Evolutionary conservation across 2,329 filamentous ascomycete species (phyloP).

Genomic region (Sporothrix inflata): DNA sequence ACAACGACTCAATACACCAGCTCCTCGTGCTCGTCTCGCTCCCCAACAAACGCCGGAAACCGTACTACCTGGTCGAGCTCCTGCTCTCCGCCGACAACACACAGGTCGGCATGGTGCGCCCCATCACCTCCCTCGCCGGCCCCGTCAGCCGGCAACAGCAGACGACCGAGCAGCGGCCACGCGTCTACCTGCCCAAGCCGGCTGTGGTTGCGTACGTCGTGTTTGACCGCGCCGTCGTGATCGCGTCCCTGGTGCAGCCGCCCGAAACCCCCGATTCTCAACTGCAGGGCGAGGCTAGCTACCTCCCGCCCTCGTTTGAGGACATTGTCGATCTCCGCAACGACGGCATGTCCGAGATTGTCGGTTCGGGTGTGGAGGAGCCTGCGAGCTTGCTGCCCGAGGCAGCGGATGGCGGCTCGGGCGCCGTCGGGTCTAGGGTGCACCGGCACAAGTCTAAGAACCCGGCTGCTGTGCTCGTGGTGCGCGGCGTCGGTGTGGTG

Average conservation of each 20-base stretch:
- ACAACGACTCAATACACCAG: conserved; percentile 58
- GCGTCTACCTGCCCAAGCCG: conserved; percentile 76
- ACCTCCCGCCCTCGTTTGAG: conserved; percentile 73
- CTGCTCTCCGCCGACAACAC: conserved; percentile 57
- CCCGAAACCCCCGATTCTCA: conserved; percentile 77
- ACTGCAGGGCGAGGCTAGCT: conserved; percentile 65
- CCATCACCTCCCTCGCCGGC: conserved; percentile 66
- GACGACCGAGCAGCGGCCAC: conserved; percentile 54
- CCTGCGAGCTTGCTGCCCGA: conserved; percentile 46
- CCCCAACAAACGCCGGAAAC: conserved; percentile 54
- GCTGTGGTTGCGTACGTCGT: conserved; percentile 80
- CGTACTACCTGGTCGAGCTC: conserved; percentile 77
- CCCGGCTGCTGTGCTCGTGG: conserved; percentile 63
- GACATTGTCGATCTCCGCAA: conserved; percentile 81
- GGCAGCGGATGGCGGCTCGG: conserved; percentile 16
- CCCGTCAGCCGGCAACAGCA: conserved; percentile 42
- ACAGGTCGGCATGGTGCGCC: conserved; percentile 67
- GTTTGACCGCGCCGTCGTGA: conserved; percentile 75
- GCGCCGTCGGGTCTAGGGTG: conserved; percentile 40
- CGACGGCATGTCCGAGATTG: conserved; percentile 64
- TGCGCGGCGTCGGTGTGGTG: conserved; percentile 65
- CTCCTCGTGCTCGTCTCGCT: conserved; percentile 65
- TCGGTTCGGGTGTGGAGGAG: conserved; percentile 67
- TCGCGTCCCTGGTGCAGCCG: conserved; percentile 71
- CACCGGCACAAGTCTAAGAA: conserved; percentile 62